phyloP scores from a whole-genome alignment of 2,329 filamentous ascomycete genomes.

The Pestalotiopsis sp. region DNA sequence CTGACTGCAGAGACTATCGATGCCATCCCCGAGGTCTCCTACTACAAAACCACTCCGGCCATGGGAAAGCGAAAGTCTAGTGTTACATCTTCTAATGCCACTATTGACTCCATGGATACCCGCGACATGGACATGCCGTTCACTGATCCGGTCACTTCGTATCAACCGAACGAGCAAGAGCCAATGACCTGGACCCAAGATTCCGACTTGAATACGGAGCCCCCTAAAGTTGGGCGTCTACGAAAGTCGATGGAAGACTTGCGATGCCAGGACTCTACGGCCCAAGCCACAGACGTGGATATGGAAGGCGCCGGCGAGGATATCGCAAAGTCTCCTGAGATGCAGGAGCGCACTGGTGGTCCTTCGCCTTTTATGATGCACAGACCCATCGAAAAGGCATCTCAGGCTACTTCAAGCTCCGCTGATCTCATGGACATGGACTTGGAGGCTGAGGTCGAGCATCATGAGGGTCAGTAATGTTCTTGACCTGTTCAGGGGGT shows the following conservation, averaged over 20 bases:
- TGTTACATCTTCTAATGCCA: conserved; percentile 31
- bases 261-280: conserved; percentile 15
- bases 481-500: neutral
- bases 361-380: conserved; percentile 28
- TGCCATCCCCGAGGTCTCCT: conserved; percentile 6
- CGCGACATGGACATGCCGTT: conserved; percentile 29
- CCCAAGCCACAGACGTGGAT: conserved; percentile 16
- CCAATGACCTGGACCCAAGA: conserved; percentile 14
- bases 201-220: conserved; percentile 14
- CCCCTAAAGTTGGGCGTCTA: conserved; percentile 20
- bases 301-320: conserved; percentile 12
- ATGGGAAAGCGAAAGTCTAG: conserved; percentile 30
- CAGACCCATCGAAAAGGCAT: conserved; percentile 20
- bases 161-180: neutral
- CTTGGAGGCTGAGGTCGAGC: conserved; percentile 23
- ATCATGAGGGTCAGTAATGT: conserved; percentile 9
- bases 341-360: conserved; percentile 43
- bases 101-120: conserved; percentile 28
- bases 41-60: neutral
- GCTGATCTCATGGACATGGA: conserved; percentile 43
- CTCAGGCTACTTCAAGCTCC: conserved; percentile 19
- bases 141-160: conserved; percentile 5
- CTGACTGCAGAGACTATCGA: conserved; percentile 11
- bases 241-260: conserved; percentile 23
- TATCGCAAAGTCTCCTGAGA: conserved; percentile 41